Evolutionary conservation across 306 rosid species (phyloP), one percentile per base, ranked within the genome.

Genomic region (Cyclanthera cordifolia): DNA sequence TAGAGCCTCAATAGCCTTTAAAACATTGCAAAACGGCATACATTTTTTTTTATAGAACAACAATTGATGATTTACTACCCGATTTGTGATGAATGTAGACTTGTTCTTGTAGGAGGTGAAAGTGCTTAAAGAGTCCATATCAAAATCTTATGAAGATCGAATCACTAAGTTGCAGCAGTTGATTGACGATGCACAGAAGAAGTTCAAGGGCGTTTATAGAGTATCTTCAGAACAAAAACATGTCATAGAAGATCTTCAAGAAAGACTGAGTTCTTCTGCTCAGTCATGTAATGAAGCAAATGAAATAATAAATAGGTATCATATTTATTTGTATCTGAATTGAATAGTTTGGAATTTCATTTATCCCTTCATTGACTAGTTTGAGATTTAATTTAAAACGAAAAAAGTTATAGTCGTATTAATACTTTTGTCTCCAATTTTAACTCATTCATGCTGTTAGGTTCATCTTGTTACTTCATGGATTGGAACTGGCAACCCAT

Each of bases 231-330:
- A 86, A 69, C 91, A 83, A 75, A 90, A 85, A 58, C 94, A 83
- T 83, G 76, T 80, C 27, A 51, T 90, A 27, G 95, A 88, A 88
- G 94, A 93, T 76, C 85, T 90, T 51, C 83, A 83, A 74, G 90
- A 81, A 83, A 86, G 94, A 78, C 91, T 93, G 45, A 77, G 74
- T 81, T 88, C 96, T 77, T 85, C 95, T 61, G 63, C 76, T 69
- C 96, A 90, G 81, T 93, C 99, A 53, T 86, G 90, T 72, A 74
- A 82, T 53, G 99, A 93, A 85, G 90, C 96, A 70, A 86, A 93
- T 79, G 91, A 81, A 76, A 76, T 93, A 75, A 84, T 93, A 55
- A 82, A 78, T 74, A 83, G 90, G 96, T 93, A 87, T 64, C 83
- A 23, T 43, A 48, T 27, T n/a, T 19, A 6, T 19, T 48, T 21